Base-by-base conservation (phyloP, 108 stramenopile species). In the Cyclotella cryptica region DNA sequence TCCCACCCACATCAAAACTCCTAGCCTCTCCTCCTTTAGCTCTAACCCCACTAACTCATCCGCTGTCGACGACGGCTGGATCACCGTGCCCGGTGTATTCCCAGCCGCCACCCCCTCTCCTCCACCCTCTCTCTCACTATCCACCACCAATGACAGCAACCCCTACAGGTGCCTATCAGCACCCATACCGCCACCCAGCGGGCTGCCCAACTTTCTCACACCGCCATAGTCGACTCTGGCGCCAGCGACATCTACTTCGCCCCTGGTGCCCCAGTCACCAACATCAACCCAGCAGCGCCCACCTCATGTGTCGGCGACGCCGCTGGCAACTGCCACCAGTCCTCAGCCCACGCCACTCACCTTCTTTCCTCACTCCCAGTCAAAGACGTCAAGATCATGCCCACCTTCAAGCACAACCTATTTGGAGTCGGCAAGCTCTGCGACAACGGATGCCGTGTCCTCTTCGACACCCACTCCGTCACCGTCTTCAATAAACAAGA, bases 301-400 rank as follows among this genome's bases (percentile, higher is more conserved):
- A 59, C 58, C 14, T 29, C 35, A 15, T 29, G 58, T 0, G 58
- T 59, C 24, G 30, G 35, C 14, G 58, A 35, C 5, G 58, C 58
- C 5, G 35, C 29, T n/a, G 24, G 58, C 24, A 15, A 35, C 58
- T 27, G 58, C 35, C 7, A 35, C 58, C 58, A 59, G 58, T 27
- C 30, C 26, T 7, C 35, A 35, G 17, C 58, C 24, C 58, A 35
- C 3, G 58, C 58, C 22, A 35, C 24, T 26, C 30, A 29, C 22
- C 24, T 35, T 35, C 35, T 17, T 7, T 35, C 35, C 1, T 35
- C 58, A 27, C 58, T 14, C 17, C 30, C 24, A 27, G 58, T 17
- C 14, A 59, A 35, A 22, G 3, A 64, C 22, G 62, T 39, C 11
- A 39, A 64, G 39, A 42, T 64, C 39, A 65, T 65, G 64, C 64